These are phyloP conservation scores for Setaria viridis DNA, from an alignment of 202 grass and related monocot genomes.

Conservation along the genomic window DNA sequence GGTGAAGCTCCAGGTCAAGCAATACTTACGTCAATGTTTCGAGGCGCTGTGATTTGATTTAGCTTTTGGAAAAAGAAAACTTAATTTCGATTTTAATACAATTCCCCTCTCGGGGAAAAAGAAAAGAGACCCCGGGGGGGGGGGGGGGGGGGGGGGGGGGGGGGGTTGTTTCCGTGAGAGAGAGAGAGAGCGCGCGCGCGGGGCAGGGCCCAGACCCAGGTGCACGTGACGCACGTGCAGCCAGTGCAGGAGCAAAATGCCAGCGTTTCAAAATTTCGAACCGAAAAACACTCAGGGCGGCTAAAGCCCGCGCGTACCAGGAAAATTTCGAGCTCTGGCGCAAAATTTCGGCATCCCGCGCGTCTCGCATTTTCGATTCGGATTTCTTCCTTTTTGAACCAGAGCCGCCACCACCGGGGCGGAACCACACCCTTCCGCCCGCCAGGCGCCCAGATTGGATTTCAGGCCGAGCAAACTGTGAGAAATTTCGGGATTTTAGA, in stretches of 20 bases:
- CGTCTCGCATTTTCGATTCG: background rate
- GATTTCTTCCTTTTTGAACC: background rate
- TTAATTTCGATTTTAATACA: background rate
- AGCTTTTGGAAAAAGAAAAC: background rate
- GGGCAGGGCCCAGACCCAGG: too few species aligned
- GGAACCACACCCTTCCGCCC: background rate
- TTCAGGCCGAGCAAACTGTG: constrained; percentile 28
- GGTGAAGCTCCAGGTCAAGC: background rate
- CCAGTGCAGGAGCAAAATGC: background rate
- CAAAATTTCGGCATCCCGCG: constrained; percentile 36
- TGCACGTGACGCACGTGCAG: constrained; percentile 12
- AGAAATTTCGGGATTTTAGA: constrained; percentile 11
- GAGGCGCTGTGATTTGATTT: background rate
- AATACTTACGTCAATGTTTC: background rate
- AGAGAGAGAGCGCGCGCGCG: too few species aligned
- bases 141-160: too few species aligned
- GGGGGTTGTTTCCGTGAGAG: too few species aligned
- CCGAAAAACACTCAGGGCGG: background rate
- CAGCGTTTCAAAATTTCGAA: constrained; percentile 38
- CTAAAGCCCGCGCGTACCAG: background rate
- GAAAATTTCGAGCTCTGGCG: background rate
- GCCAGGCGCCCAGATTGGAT: constrained; percentile 2
- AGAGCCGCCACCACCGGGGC: background rate
- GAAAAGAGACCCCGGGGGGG: too few species aligned
- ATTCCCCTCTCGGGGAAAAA: too few species aligned